Percentiles rank a stretch among this genome's conserved stretches.
These are phyloP conservation scores for Cinnamomum micranthum DNA, from an alignment of 164 flowering plant genomes.

Conservation along the genomic window DNA sequence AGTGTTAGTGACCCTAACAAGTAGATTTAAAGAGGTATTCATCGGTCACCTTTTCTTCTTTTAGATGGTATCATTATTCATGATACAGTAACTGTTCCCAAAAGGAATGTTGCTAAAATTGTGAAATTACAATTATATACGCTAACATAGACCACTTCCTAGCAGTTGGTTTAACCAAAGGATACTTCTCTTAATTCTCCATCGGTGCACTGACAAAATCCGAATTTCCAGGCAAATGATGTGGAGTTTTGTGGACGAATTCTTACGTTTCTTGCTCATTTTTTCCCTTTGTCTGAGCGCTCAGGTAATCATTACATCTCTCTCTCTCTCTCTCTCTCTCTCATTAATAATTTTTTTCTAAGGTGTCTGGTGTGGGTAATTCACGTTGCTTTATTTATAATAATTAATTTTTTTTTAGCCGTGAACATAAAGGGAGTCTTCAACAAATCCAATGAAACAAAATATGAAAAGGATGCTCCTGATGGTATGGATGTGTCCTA, in stretches of 20 bases:
- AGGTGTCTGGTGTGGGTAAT: background rate
- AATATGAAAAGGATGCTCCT: constrained; percentile 92
- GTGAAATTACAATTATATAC: too few relatives aligned
- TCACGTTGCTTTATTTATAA: background rate
- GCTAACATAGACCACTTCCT: too few relatives aligned
- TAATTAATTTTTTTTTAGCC: constrained; percentile 45
- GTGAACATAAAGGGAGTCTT: constrained; percentile 98
- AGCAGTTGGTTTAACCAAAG: background rate
- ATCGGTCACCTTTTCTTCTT: background rate
- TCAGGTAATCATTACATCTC: constrained; percentile 54
- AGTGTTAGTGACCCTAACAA: background rate
- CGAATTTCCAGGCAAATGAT: constrained; percentile 77
- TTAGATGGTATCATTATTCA: background rate
- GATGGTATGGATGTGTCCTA: constrained; percentile 41
- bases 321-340: background rate
- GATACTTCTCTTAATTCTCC: background rate
- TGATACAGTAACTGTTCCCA: too few relatives aligned
- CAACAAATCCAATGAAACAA: constrained; percentile 94
- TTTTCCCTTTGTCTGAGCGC: constrained; percentile 97
- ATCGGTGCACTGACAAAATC: background rate
- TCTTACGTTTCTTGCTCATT: constrained; percentile 95
- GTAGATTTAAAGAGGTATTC: background rate
- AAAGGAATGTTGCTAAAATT: too few relatives aligned
- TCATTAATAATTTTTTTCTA: background rate
- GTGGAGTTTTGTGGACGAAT: constrained; percentile 97